Conservation (phyloP, 176 grass and related monocot species). For the Oryza glumipatula region DNA sequence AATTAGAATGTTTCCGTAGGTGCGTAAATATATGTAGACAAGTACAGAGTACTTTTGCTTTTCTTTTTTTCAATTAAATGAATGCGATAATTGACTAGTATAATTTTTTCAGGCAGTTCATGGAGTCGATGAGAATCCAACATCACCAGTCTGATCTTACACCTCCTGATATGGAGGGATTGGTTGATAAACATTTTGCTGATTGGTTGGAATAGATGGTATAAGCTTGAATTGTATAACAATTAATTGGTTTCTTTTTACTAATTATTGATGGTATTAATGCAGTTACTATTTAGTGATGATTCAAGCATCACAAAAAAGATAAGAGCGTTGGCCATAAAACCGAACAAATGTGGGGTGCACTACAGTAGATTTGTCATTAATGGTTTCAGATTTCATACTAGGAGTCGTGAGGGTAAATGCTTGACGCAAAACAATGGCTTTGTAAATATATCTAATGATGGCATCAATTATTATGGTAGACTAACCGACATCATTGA, state of each 20-base stretch:
- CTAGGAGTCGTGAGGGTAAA: slow-evolving; percentile 8
- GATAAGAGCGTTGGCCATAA: background rate
- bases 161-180: background rate
- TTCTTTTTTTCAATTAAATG: too few species aligned
- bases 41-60: too few species aligned
- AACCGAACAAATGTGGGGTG: background rate
- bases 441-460: background rate
- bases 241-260: background rate
- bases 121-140: background rate
- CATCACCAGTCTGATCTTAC: background rate
- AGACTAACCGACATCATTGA: slow-evolving; percentile 21
- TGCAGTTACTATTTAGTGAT: slow-evolving; percentile 1
- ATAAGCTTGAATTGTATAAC: background rate
- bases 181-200: slow-evolving; percentile 1
- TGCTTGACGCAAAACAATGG: background rate
- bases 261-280: background rate
- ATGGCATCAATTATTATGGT: background rate
- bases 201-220: slow-evolving; percentile 17
- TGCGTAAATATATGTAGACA: too few species aligned
- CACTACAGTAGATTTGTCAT: background rate
- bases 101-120: background rate
- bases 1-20: too few species aligned
- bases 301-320: background rate
- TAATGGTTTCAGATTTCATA: slow-evolving; percentile 7
- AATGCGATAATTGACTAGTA: too few species aligned